Conservation (phyloP, 148 eudicot species). For the Camellia lanceoleosa region DNA sequence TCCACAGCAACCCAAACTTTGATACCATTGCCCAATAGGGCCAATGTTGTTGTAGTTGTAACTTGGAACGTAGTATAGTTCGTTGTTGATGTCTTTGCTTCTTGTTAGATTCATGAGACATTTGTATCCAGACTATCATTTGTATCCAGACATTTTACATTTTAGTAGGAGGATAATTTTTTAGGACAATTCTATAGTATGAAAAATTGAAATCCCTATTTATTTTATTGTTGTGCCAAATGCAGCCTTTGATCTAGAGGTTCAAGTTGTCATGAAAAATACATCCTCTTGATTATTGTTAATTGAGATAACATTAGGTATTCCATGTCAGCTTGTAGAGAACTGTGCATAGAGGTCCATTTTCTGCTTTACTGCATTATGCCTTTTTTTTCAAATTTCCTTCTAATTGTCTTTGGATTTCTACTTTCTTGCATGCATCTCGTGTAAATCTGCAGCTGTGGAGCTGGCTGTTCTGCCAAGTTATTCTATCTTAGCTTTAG, state of each 20-base stretch:
- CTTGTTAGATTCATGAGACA: neutral
- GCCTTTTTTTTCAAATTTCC: neutral
- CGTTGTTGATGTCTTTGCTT: too few relatives aligned
- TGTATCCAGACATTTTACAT: too few relatives aligned
- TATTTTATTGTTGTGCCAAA: neutral
- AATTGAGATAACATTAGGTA: neutral
- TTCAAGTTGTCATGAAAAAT: slow-evolving; percentile 1
- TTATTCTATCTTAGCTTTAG: neutral
- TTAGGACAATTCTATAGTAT: neutral
- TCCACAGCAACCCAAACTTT: neutral
- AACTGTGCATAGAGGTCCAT: neutral
- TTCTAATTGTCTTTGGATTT: neutral
- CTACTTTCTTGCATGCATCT: neutral
- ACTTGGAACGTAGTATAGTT: too few relatives aligned
- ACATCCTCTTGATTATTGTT: neutral
- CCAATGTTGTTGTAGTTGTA: too few relatives aligned
- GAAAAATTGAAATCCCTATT: neutral
- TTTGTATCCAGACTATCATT: slow-evolving; percentile 3
- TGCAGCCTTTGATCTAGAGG: neutral
- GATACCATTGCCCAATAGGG: neutral
- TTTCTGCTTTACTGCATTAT: neutral
- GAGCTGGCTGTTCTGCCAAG: neutral
- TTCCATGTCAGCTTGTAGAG: neutral
- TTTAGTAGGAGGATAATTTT: neutral
- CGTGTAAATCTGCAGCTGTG: neutral